Base-by-base conservation (phyloP, 1,139 yeast species). In the Geotrichum reessii region DNA sequence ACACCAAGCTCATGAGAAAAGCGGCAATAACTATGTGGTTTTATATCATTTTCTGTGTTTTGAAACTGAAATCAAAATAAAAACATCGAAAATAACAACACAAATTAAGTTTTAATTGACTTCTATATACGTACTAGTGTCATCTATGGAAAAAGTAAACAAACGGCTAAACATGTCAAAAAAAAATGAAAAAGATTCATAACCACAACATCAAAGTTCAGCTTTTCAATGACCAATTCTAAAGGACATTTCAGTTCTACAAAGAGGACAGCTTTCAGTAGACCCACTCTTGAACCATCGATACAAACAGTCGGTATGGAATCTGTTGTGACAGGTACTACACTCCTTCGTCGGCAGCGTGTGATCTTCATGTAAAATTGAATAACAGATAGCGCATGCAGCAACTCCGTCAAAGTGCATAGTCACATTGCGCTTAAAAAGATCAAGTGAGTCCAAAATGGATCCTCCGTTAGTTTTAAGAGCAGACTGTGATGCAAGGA, bases 241-340 rank as follows among this genome's bases (percentile, higher is more conserved):
- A 61, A 69, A 69, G 21, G 66, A 64, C 50, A 88, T 87, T 47
- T 85, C 82, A 17, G 90, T 77, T 70, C 99, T 85, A 74, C 99
- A 93, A 67, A 93, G 77, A 49, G 99, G 99, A 76, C 99, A 93
- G 1, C 96, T 86, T 65, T 90, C 86, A 59, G 88, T 81, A 51
- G 95, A 95, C 19, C 96, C 89, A 66, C 96, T 90, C 77, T 90
- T 89, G 74, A 93, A 93, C 99, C 99, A 93, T 71, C 92, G 88
- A 78, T 90, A 92, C 59, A 93, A 78, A 78, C 99, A 93, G 11
- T 95, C 96, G n/a, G 97, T 86, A 71, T 93, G 99, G 78, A 92
- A 93, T 72, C 87, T 89, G 76, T 95, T 92, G 68, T 84, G 84
- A 78, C 99, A 93, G 0, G 97, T 91, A 14, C 86, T 78, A 74